Conservation (phyloP, 768 basidiomycete species). For the Rhodosporidiobolus sp. region DNA sequence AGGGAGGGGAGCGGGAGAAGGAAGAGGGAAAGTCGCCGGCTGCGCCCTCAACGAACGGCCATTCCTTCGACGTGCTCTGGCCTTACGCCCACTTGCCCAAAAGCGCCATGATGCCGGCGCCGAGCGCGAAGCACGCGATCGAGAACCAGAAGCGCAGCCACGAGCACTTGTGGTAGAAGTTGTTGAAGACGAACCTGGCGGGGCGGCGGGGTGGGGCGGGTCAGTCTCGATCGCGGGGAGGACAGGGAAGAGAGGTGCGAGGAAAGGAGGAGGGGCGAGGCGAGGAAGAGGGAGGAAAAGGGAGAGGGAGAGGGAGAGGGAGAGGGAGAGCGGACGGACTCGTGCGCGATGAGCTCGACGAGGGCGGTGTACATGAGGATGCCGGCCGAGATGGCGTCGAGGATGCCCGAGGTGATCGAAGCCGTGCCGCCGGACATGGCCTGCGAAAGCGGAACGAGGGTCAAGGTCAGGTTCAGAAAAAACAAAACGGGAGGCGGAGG, state of each 20-base stretch:
- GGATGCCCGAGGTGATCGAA: constrained; percentile 34
- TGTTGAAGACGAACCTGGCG: constrained; percentile 33
- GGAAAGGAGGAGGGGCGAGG: background rate
- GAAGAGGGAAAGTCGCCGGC: no score
- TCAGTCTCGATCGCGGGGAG: no score
- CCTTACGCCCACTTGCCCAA: constrained; percentile 17
- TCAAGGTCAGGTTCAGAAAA: no score
- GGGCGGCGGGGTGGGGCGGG: background rate
- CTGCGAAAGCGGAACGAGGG: background rate
- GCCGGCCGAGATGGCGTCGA: constrained; percentile 43
- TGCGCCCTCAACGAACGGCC: no score
- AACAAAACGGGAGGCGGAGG: no score
- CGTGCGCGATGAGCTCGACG: constrained; percentile 23
- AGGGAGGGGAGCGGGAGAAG: no score
- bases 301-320: no score
- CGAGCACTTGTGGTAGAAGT: constrained; percentile 32
- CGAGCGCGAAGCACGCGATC: constrained; percentile 35
- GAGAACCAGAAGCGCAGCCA: constrained; percentile 36
- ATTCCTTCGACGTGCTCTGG: no score
- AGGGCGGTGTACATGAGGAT: constrained; percentile 42
- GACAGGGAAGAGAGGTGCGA: no score
- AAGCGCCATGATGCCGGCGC: constrained; percentile 40
- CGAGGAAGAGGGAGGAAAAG: background rate
- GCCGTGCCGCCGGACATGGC: constrained; percentile 33
- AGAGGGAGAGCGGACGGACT: background rate